Evolutionary conservation across 2,329 filamentous ascomycete species (phyloP), one percentile per base, ranked within the genome.

Genomic region (Trichoderma gracile): DNA sequence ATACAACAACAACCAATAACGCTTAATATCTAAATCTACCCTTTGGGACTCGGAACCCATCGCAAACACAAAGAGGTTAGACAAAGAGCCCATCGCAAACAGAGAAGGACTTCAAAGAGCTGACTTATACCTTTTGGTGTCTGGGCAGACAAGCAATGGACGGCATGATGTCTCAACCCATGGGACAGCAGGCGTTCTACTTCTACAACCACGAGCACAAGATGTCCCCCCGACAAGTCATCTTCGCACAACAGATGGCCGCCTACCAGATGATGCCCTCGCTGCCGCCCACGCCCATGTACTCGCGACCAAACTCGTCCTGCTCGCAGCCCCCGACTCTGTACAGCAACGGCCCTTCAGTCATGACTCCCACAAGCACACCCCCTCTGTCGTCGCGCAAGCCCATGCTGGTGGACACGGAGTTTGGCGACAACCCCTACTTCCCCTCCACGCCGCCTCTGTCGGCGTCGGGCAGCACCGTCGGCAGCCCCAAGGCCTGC

Each of bases 401-500:
- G 85, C 88, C 92, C 5, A 91, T 95, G 74, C 82, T 92, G 72
- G 79, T 96, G 68, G 90, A 96, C 77, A 92, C 91, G 17, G 89
- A 93, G 70, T 85, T 90, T 67, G 80, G 82, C 71, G 84, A 88
- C 70, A 86, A 89, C 70, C 84, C 87, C 69, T 91, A 89, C 78
- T 92, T 91, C 73, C 93, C 93, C 40, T 88, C 92, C 8, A 97
- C 93, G 21, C 93, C 93, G 55, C 90, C 93, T 52, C 84, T 97
- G 71, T 97, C 93, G 25, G 89, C 90, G 3, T 89, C 92, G 33
- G 90, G 90, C 69, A 97, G 93, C 82, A 88, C 86, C 64, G 89
- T 92, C 72, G 92, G 91, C 80, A 97, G 92, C 83, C 92, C 94
- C 58, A 89, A 89, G 67, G 89, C 84, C 77, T 89, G 84, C 74